Evolutionary conservation across 306 rosid species (phyloP).

Genomic region (Biancaea sappan): DNA sequence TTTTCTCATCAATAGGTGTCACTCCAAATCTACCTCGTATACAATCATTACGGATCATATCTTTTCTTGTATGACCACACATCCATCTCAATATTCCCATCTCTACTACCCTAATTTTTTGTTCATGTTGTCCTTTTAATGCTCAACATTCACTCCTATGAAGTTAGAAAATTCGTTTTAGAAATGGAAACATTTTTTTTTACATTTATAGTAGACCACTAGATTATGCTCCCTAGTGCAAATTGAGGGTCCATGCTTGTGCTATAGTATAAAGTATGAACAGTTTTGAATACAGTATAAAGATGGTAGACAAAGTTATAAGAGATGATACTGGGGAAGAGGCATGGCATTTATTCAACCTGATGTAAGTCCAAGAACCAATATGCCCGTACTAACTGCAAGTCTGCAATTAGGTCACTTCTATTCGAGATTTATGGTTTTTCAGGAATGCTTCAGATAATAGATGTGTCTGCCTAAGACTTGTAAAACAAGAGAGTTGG

Average conservation of each 20-base stretch:
- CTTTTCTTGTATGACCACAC: too few relatives aligned
- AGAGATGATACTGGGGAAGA: not conserved
- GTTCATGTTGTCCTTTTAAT: too few relatives aligned
- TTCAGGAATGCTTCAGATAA: not conserved
- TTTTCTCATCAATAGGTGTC: too few relatives aligned
- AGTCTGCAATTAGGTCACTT: conserved; percentile 9
- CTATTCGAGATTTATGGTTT: not conserved
- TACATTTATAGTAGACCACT: not conserved
- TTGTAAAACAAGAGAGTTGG: not conserved
- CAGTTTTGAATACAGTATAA: conserved; percentile 1
- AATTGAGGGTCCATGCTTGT: conserved; percentile 10
- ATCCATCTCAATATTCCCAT: too few relatives aligned
- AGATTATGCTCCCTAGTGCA: not conserved
- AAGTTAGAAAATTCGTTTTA: conserved; percentile 7
- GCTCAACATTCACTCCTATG: too few relatives aligned
- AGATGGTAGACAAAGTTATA: not conserved
- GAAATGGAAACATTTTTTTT: not conserved
- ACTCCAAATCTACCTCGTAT: too few relatives aligned
- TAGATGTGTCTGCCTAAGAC: not conserved
- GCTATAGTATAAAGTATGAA: not conserved
- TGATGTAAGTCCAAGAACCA: conserved; percentile 11
- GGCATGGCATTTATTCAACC: not conserved
- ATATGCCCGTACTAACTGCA: not conserved
- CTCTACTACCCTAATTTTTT: too few relatives aligned
- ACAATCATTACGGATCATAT: too few relatives aligned